Evolutionary conservation across 1,139 yeast species (phyloP).

Genomic region (Kodamaea sp.): DNA sequence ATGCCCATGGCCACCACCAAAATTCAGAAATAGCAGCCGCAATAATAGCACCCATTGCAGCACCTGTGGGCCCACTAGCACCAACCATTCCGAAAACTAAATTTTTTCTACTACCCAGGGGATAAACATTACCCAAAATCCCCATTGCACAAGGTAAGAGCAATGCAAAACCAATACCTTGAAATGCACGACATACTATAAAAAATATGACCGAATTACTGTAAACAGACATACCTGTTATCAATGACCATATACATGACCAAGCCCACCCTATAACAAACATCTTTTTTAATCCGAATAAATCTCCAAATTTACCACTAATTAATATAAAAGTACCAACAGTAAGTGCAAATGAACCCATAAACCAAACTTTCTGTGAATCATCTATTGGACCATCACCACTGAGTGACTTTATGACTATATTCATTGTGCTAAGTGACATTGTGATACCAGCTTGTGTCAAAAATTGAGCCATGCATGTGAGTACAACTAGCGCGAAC

Average conservation of each 20-base stretch:
- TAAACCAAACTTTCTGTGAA: constrained; percentile 47
- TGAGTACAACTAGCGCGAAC: constrained; percentile 13
- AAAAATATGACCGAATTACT: constrained; percentile 42
- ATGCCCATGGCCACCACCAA: constrained; percentile 53
- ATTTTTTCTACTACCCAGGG: constrained; percentile 46
- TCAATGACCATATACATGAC: constrained; percentile 41
- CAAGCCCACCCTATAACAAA: constrained; percentile 45
- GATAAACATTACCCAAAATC: constrained; percentile 45
- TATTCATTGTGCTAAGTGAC: constrained; percentile 40
- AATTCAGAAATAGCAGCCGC: constrained; percentile 44
- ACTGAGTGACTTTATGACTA: constrained; percentile 29
- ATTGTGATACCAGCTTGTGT: constrained; percentile 39
- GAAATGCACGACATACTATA: constrained; percentile 50
- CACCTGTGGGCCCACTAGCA: constrained; percentile 56
- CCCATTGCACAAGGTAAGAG: constrained; percentile 54
- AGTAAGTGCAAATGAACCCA: constrained; percentile 55
- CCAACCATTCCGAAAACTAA: constrained; percentile 50
- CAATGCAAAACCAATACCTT: constrained; percentile 54
- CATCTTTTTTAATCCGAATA: constrained; percentile 46
- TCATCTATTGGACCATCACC: constrained; percentile 13
- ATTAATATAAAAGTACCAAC: constrained; percentile 53
- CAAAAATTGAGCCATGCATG: constrained; percentile 30
- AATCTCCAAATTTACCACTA: constrained; percentile 52
- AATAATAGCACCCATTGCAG: constrained; percentile 46
- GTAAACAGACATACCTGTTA: constrained; percentile 48